Conservation (phyloP, 2,329 filamentous ascomycete genomes). For the Parafenestella ontariensis region DNA sequence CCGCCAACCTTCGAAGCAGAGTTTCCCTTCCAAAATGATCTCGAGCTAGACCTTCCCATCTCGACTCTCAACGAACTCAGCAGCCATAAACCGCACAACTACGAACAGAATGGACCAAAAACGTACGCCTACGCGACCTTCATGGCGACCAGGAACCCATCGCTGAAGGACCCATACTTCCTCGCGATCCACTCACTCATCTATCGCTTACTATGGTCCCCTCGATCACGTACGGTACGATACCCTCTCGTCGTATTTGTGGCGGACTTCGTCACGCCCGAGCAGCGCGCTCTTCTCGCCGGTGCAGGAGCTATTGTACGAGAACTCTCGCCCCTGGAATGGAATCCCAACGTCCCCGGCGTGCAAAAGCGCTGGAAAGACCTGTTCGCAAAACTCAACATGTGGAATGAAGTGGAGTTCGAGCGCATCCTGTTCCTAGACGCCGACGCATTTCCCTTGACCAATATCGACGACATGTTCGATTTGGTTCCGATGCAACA, state of each 20-base stretch:
- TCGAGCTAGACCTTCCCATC: conserved; percentile 30
- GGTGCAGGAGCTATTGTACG: conserved; percentile 44
- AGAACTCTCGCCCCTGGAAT: conserved; percentile 37
- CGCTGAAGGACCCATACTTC: conserved; percentile 45
- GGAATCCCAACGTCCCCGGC: conserved; percentile 32
- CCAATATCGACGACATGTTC: conserved; percentile 41
- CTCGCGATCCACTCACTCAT: conserved; percentile 44
- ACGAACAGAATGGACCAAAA: conserved; percentile 20
- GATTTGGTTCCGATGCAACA: conserved; percentile 24
- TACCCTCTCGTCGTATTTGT: conserved; percentile 45
- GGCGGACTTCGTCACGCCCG: conserved; percentile 37
- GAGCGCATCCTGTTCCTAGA: conserved; percentile 42
- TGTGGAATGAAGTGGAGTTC: conserved; percentile 45
- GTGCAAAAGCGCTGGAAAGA: conserved; percentile 40
- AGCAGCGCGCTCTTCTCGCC: conserved; percentile 39
- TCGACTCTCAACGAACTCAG: conserved; percentile 20
- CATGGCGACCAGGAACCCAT: conserved; percentile 40
- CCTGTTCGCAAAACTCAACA: conserved; percentile 46
- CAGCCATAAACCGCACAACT: conserved; percentile 32
- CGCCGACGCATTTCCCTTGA: conserved; percentile 43
- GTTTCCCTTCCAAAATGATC: conserved; percentile 37
- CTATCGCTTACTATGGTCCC: conserved; percentile 43
- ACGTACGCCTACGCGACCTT: conserved; percentile 43
- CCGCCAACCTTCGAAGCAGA: conserved; percentile 22
- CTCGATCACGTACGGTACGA: conserved; percentile 29